Evolutionary conservation across 2,329 filamentous ascomycete species (phyloP).

Genomic region (Lecanicillium sp.): DNA sequence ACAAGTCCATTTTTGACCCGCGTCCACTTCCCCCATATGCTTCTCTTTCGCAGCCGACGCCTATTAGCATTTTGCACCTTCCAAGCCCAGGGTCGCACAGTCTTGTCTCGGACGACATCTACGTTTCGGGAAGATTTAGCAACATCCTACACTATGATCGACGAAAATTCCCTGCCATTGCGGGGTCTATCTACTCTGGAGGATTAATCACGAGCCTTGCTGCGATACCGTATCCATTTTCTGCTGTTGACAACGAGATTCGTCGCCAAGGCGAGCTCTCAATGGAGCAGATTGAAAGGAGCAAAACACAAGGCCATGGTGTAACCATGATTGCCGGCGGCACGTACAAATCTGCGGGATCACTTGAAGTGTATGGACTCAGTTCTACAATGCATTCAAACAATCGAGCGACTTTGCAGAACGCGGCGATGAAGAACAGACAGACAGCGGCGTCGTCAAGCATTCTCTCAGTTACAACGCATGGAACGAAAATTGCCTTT

Average conservation of each 20-base stretch:
- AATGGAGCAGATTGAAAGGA: slow-evolving; percentile 40
- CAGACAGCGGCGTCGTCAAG: slow-evolving; percentile 76
- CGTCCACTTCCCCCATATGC: slow-evolving; percentile 53
- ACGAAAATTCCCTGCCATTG: slow-evolving; percentile 71
- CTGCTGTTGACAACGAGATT: slow-evolving; percentile 52
- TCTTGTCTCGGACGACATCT: slow-evolving; percentile 68
- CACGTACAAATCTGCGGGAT: slow-evolving; percentile 87
- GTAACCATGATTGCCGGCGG: slow-evolving; percentile 74
- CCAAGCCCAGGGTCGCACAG: slow-evolving; percentile 43
- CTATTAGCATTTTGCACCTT: slow-evolving; percentile 74
- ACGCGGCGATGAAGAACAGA: slow-evolving; percentile 62
- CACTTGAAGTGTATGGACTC: slow-evolving; percentile 76
- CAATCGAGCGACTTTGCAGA: slow-evolving; percentile 22
- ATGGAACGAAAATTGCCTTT: slow-evolving; percentile 74
- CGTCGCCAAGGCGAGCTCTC: slow-evolving; percentile 47
- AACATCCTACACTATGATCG: slow-evolving; percentile 85
- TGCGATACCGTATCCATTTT: slow-evolving; percentile 59
- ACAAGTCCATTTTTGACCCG: slow-evolving; percentile 38
- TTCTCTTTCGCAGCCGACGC: slow-evolving; percentile 69
- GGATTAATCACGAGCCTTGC: slow-evolving; percentile 67
- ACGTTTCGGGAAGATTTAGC: slow-evolving; percentile 81
- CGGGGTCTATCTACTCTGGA: slow-evolving; percentile 75
- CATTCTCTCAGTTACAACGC: slow-evolving; percentile 69
- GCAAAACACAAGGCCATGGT: slow-evolving; percentile 43
- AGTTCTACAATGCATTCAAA: slow-evolving; percentile 19